A percentile compares a stretch with the other conserved stretches of the same genome.
Evolutionary conservation across 2,329 filamentous ascomycete genomes (phyloP).

Genomic region (Fusarium dimerum): DNA sequence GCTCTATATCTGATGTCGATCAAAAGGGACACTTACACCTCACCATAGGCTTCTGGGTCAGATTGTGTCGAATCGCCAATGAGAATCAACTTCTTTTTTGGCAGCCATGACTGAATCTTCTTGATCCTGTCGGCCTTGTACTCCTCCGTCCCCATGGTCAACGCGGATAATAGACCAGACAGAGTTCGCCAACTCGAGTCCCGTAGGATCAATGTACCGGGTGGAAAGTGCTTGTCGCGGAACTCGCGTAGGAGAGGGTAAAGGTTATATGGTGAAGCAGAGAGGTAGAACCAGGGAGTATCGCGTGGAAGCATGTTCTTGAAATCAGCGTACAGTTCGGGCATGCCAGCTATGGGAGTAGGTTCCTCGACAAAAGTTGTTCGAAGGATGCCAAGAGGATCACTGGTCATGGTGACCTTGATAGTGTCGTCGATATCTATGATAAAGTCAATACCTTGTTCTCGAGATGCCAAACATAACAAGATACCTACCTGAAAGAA

Average conservation of each 20-base stretch:
- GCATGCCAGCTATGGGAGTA: slow-evolving; percentile 75
- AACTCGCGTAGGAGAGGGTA: slow-evolving; percentile 85
- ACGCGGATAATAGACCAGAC: slow-evolving; percentile 72
- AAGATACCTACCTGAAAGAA: slow-evolving; percentile 67
- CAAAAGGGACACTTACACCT: slow-evolving; percentile 56
- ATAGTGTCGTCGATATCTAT: slow-evolving; percentile 92
- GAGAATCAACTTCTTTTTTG: slow-evolving; percentile 74
- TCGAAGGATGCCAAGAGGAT: slow-evolving; percentile 76
- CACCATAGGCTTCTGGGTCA: slow-evolving; percentile 87
- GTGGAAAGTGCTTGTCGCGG: slow-evolving; percentile 68
- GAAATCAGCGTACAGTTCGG: slow-evolving; percentile 74
- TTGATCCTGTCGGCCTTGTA: slow-evolving; percentile 84
- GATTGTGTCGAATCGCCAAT: slow-evolving; percentile 91
- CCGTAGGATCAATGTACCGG: slow-evolving; percentile 79
- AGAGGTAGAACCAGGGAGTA: slow-evolving; percentile 89
- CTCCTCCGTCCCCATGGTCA: slow-evolving; percentile 78
- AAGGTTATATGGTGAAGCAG: slow-evolving; percentile 90
- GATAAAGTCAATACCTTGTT: slow-evolving; percentile 12
- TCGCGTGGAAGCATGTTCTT: slow-evolving; percentile 52
- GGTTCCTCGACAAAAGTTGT: slow-evolving; percentile 82
- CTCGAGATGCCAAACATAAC: not conserved
- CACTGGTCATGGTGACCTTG: slow-evolving; percentile 82
- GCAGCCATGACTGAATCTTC: slow-evolving; percentile 78
- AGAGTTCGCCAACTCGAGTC: slow-evolving; percentile 87
- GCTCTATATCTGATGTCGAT: not conserved